Evolutionary conservation across 306 rosid genomes (phyloP), one percentile per base, ranked within the genome.

Genomic region (Cicer cuneatum): DNA sequence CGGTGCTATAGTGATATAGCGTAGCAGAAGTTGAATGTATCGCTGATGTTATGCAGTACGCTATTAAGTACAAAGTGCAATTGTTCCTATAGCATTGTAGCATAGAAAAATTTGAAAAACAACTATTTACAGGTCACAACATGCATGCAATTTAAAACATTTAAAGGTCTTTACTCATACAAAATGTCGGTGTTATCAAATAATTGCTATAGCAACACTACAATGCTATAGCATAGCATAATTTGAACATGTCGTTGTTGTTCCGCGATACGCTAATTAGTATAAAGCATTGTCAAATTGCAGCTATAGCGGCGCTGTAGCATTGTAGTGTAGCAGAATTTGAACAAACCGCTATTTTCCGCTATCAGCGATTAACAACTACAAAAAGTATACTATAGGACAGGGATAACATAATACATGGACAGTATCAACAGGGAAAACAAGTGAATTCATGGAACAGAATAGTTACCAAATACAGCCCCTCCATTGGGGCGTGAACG

Each of bases 401-500:
- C 72, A 42, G 18, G 56, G 10, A 58, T 58, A 29, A 58, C 18
- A 71, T 15, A 59, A 71, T 43, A 59, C 35, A 69, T 29, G 46
- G 74, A 16, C 46, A 52, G 2, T 16, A 45, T 66, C 78, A 79
- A 19, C 51, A 46, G 37, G 66, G 1, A 24, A 15, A 46, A 33
- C 15, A 52, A 73, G 71, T 40, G 19, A 46, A 19, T 42, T 64
- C 61, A 46, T 66, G 39, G 54, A 33, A 69, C 18, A 15, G 1
- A 48, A 52, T 21, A 68, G 54, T 72, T 87, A 94, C 99, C 95
- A 88, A 88, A 86, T 94, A 92, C 77, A 94, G 82, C 49, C 99
- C 99, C 81, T 94, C 97, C 99, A 92, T 94, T 53, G 99, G 97
- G 45, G 97, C 99, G 81, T 92, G 99, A 65, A 94, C 96, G 0